Evolutionary conservation across 1,284 basidiomycete genomes (phyloP).

Genomic region (Coniophora puteana): DNA sequence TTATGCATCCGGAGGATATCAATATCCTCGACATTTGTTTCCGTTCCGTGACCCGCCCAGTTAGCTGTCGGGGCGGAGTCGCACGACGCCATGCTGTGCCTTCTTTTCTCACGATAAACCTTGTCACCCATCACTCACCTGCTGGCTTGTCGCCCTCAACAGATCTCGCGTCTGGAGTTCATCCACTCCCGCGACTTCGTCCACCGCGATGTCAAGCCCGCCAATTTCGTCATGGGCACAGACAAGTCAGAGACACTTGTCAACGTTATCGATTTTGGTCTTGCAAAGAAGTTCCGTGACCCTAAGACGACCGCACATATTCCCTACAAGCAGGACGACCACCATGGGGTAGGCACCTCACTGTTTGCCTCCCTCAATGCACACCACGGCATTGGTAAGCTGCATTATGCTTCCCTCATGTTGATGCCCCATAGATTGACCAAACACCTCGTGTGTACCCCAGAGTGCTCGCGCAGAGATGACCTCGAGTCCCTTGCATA

Average conservation of each 20-base stretch:
- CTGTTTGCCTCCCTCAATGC: slow-evolving; percentile 96
- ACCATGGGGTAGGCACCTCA: slow-evolving; percentile 88
- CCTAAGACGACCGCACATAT: slow-evolving; percentile 84
- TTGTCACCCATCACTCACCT: slow-evolving; percentile 3
- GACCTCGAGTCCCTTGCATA: slow-evolving; percentile 92
- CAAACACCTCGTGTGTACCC: not conserved
- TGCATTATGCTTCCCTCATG: slow-evolving; percentile 1
- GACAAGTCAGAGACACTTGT: slow-evolving; percentile 56
- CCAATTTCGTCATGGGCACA: slow-evolving; percentile 86
- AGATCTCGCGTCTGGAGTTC: slow-evolving; percentile 75
- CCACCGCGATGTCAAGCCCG: slow-evolving; percentile 96
- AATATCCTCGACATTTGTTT: slow-evolving; percentile 1
- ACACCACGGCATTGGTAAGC: slow-evolving; percentile 82
- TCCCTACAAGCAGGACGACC: slow-evolving; percentile 87
- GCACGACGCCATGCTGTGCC: slow-evolving; percentile 2
- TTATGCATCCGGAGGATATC: too few species aligned
- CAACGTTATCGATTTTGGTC: slow-evolving; percentile 96
- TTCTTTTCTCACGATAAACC: slow-evolving; percentile 9
- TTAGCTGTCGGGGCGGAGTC: not conserved
- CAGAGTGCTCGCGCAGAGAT: slow-evolving; percentile 85
- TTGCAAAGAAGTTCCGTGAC: slow-evolving; percentile 95
- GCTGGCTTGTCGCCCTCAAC: slow-evolving; percentile 7
- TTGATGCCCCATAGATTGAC: not conserved
- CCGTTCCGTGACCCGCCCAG: not conserved
- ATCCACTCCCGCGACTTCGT: slow-evolving; percentile 73